Evolutionary conservation across 257 asterid species (phyloP), one percentile per base, ranked within the genome.

Genomic region (Galeopsis tetrahit): DNA sequence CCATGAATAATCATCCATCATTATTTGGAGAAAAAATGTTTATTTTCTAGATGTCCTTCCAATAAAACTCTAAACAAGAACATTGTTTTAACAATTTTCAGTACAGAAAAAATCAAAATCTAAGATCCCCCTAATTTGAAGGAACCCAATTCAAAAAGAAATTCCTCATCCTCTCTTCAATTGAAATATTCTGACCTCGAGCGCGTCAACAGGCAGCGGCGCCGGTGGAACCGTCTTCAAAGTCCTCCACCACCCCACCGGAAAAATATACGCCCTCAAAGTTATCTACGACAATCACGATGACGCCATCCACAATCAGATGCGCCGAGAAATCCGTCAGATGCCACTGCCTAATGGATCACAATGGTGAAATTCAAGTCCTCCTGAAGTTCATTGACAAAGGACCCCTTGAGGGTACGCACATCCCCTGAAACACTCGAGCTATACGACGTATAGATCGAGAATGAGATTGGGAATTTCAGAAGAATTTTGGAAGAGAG

Each of bases 151-250:
- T n/a, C n/a, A n/a, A n/a, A n/a, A n/a, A n/a, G n/a, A n/a, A n/a
- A n/a, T n/a, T n/a, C n/a, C 69, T 73, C 82, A 6, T 62, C 80
- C 72, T 32, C 55, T 28, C 59, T 42, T 5, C 77, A 73, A 15
- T 40, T 84, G 0, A 67, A 78, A 44, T 86, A 86, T 81, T 82
- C 89, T 56, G 86, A 90, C 68, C 94, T 90, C 14, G 98, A 90
- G 72, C 90, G 98, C 11, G 55, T 90, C 66, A 80, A 82, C 72
- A 84, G 98, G 98, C 3, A 86, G 95, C 78, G 98, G 98, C 17
- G 86, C 87, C 53, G 98, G 98, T 0, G 98, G 98, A 0, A 92
- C 97, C 38, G 98, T 92, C 28, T 92, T 90, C 88, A 92, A 92
- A 63, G 98, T 92, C 71, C 75, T 88, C 79, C 97, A 92, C 80